Conservation (phyloP, 371 early-diverging fungal species). For the Zychaea mexicana region DNA sequence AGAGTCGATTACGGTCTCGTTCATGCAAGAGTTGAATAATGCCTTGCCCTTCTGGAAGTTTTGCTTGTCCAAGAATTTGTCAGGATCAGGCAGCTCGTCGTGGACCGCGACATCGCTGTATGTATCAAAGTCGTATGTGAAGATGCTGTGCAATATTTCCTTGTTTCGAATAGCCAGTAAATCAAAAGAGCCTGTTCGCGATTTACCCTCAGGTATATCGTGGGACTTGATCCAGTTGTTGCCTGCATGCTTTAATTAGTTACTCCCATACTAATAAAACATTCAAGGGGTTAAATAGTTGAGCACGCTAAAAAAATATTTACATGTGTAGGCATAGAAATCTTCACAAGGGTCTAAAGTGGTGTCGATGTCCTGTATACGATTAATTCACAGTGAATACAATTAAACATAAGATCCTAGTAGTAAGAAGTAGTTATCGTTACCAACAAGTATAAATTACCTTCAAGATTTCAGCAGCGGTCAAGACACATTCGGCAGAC, state of each 20-base stretch:
- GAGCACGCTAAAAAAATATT: slow-evolving; percentile 6
- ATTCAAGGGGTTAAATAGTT: not conserved
- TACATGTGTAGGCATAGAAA: slow-evolving; percentile 59
- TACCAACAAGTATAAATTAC: slow-evolving; percentile 14
- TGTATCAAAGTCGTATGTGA: slow-evolving; percentile 42
- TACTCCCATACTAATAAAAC: not conserved
- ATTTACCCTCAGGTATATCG: slow-evolving; percentile 56
- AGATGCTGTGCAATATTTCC: slow-evolving; percentile 58
- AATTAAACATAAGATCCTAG: not conserved
- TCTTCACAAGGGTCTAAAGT: slow-evolving; percentile 50
- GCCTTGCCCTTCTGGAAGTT: slow-evolving; percentile 53
- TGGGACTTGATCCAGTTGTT: slow-evolving; percentile 49
- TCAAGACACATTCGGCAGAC: slow-evolving; percentile 59
- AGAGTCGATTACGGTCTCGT: slow-evolving; percentile 48
- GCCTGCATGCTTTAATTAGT: slow-evolving; percentile 26
- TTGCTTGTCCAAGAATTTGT: slow-evolving; percentile 39
- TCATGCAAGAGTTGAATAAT: slow-evolving; percentile 60
- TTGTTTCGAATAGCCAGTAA: slow-evolving; percentile 51
- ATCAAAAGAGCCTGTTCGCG: slow-evolving; percentile 37
- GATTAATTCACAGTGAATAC: not conserved
- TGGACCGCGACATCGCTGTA: slow-evolving; percentile 23
- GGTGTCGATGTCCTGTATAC: slow-evolving; percentile 38
- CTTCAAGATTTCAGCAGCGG: slow-evolving; percentile 56
- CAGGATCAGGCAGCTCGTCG: slow-evolving; percentile 32
- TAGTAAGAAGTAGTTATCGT: too few species aligned